Evolutionary conservation across 1,284 basidiomycete genomes (phyloP), one percentile per base, ranked within the genome.

Genomic region (Apiotrichum gamsii): DNA sequence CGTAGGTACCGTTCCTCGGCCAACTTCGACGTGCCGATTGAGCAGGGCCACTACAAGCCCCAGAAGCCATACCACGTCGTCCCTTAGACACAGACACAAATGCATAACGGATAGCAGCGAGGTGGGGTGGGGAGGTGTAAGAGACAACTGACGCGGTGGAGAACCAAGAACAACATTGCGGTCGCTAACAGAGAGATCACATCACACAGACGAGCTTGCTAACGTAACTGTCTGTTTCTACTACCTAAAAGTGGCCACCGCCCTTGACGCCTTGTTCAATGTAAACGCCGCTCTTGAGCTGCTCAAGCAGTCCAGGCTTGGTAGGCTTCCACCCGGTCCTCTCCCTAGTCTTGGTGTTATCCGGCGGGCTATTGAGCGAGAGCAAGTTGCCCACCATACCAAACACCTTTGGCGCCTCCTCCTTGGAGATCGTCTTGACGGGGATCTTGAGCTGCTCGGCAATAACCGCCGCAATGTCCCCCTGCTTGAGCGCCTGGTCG

Each of bases 1-100:
- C 81, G 93, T 70, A 80, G 88, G 67, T 96, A 88, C 77, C 82
- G 94, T 62, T 82, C 83, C 56, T 81, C 86, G 32, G 62, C 67
- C 20, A 65, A 66, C 52, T 77, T 70, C 48, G 72, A 75, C 54
- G 56, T 66, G 41, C 72, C 74, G 19, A 65, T 76, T 46, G 73
- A 76, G 60, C 62, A 60, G 23, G 67, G 65, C 30, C 58, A 67
- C 39, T 60, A 72, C 54, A 74, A 72, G 57, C 60, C 64, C 35
- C 65, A 65, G 43, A 67, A 71, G 58, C 59, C 61, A 33, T 76
- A 75, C 66, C 74, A 75, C 56, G 70, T 73, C 35, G 64, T 76
- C 41, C 70, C 72, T 52, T 76, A 75, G 64, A 52, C 16, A 31
- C 28, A 31, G 42, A 46, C 25, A 46, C 38, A 42, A 43, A n/a